phyloP scores from a whole-genome alignment of 345 rosid genomes.

The Hibiscus trionum region DNA sequence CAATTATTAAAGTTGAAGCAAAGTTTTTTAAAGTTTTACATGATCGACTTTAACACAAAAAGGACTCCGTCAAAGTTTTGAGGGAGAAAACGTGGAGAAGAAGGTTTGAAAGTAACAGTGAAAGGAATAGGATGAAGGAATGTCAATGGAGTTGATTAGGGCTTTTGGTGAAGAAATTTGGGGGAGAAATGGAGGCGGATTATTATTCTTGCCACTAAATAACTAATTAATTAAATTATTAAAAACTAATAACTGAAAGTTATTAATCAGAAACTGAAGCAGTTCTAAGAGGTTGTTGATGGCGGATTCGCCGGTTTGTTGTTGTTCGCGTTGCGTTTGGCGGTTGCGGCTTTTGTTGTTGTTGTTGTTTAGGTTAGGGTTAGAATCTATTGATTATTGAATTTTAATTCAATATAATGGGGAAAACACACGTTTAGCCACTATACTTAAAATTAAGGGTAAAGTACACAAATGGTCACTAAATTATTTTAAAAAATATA shows the following conservation, averaged over 20 bases:
- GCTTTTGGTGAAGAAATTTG: not conserved
- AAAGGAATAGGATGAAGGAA: not conserved
- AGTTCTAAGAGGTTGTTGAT: not conserved
- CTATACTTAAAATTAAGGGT: too few species aligned
- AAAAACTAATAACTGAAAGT: not conserved
- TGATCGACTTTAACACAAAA: not conserved
- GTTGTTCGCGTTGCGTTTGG: not conserved
- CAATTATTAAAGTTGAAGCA: not conserved
- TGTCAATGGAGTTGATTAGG: slow-evolving; percentile 5
- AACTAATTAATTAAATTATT: not conserved
- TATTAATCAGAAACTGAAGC: not conserved
- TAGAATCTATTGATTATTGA: too few species aligned
- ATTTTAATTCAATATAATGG: too few species aligned
- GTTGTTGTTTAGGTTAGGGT: too few species aligned
- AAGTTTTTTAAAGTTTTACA: not conserved
- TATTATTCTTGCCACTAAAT: not conserved
- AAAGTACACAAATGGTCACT: too few species aligned
- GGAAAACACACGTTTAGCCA: too few species aligned
- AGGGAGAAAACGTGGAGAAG: not conserved
- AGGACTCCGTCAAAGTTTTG: slow-evolving; percentile 8
- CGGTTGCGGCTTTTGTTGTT: not conserved
- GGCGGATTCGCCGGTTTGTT: not conserved
- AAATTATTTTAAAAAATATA: too few species aligned
- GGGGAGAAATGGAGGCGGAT: not conserved
- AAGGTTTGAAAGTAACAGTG: not conserved